Percentiles rank a stretch among this genome's conserved stretches.
Conservation (phyloP, 1,284 basidiomycete genomes). For the Malassezia pachydermatis region DNA sequence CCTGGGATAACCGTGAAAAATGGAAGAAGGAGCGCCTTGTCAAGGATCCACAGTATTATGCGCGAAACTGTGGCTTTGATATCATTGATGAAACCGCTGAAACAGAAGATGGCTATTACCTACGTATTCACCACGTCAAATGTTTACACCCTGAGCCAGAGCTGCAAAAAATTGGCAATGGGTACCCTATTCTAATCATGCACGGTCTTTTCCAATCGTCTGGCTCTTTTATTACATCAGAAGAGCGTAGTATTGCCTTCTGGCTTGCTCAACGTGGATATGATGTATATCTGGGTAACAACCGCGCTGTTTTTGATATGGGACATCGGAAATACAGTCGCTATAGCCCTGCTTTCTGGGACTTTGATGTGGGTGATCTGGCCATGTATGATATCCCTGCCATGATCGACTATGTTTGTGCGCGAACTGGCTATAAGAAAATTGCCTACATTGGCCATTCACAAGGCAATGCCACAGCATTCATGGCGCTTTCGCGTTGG, state of each 20-base stretch:
- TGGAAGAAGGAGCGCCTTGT: conserved; percentile 52
- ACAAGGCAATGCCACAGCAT: conserved; percentile 54
- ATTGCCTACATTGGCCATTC: conserved; percentile 55
- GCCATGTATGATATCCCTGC: conserved; percentile 59
- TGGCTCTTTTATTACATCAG: conserved; percentile 58
- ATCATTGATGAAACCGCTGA: conserved; percentile 56
- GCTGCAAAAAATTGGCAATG: conserved; percentile 46
- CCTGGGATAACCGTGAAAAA: conserved; percentile 54
- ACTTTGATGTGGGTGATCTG: conserved; percentile 58
- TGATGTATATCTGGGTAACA: conserved; percentile 59
- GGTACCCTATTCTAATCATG: conserved; percentile 57
- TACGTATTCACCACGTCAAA: conserved; percentile 54
- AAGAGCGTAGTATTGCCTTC: conserved; percentile 57
- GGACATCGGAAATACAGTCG: conserved; percentile 54
- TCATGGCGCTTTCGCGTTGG: conserved; percentile 50
- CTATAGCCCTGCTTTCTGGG: conserved; percentile 57
- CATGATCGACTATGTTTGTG: conserved; percentile 55
- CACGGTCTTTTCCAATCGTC: conserved; percentile 59
- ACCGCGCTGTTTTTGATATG: conserved; percentile 57
- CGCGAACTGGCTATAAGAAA: conserved; percentile 56
- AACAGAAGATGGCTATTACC: conserved; percentile 56
- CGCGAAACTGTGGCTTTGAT: conserved; percentile 54
- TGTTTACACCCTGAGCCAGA: conserved; percentile 49
- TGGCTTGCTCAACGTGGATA: conserved; percentile 57
- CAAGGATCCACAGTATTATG: conserved; percentile 57